Conservation (phyloP, 1,139 yeast species). For the Martiniozyma asiatica region DNA sequence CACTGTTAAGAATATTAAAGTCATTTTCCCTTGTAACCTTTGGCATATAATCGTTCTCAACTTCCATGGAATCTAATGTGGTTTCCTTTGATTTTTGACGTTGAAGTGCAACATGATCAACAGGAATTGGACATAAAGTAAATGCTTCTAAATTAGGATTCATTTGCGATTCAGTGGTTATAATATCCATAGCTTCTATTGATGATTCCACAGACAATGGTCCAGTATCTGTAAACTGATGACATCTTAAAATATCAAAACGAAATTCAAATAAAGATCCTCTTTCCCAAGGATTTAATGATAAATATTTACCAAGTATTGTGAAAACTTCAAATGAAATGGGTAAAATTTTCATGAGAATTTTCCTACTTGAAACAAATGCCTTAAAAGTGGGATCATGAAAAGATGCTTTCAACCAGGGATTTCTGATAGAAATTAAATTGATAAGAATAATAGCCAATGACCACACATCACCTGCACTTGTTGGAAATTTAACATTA, state of each 20-base stretch:
- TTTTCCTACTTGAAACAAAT: constrained; percentile 35
- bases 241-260: constrained; percentile 28
- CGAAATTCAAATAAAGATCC: constrained; percentile 38
- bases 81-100: constrained; percentile 19
- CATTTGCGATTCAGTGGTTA: constrained; percentile 18
- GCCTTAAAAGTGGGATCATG: constrained; percentile 47
- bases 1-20: constrained; percentile 9
- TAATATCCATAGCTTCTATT: constrained; percentile 16
- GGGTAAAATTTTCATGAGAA: constrained; percentile 55
- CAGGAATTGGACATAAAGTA: constrained; percentile 22
- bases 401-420: constrained; percentile 77
- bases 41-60: constrained; percentile 18
- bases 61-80: constrained; percentile 16
- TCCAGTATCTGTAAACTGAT: constrained; percentile 26
- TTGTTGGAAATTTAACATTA: constrained; percentile 44
- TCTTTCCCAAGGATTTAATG: constrained; percentile 53
- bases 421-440: constrained; percentile 73
- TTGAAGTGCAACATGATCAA: constrained; percentile 22
- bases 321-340: constrained; percentile 48
- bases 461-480: constrained; percentile 83
- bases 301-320: constrained; percentile 41
- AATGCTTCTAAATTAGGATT: constrained; percentile 7
- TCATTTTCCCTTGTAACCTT: constrained; percentile 5
- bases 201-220: constrained; percentile 25
- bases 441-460: constrained; percentile 73